A percentile compares a stretch with the other conserved stretches of the same genome.
Conservation (phyloP, 768 basidiomycete species). For the Mycena crocata region DNA sequence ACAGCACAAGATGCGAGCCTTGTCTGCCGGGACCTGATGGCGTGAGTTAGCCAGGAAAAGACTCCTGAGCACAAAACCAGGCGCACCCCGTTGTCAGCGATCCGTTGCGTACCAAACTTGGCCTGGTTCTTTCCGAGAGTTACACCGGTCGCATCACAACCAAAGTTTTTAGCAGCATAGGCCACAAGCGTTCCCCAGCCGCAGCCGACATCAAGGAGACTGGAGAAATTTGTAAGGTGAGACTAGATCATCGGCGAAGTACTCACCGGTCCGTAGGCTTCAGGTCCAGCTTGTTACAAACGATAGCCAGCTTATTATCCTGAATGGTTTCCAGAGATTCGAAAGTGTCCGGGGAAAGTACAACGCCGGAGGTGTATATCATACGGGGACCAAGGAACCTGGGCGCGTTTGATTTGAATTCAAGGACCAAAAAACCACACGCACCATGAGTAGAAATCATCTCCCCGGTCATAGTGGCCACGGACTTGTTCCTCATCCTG, state of each 20-base stretch:
- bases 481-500: constrained; percentile 98
- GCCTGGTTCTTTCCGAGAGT: constrained; percentile 94
- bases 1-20: constrained; percentile 91
- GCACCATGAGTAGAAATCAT: constrained; percentile 95
- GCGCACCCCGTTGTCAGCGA: constrained; percentile 78
- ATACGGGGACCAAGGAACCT: constrained; percentile 96
- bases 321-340: constrained; percentile 95
- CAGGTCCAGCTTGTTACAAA: constrained; percentile 94
- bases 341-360: constrained; percentile 73
- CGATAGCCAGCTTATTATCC: constrained; percentile 96
- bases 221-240: constrained; percentile 37
- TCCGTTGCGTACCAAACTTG: constrained; percentile 90
- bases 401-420: constrained; percentile 2
- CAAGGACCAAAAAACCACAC: constrained; percentile 21
- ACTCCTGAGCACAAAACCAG: constrained; percentile 6
- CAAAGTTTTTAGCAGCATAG: constrained; percentile 97
- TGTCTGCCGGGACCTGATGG: constrained; percentile 61
- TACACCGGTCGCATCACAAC: constrained; percentile 95
- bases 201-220: constrained; percentile 86
- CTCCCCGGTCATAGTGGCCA: constrained; percentile 95
- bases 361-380: constrained; percentile 97
- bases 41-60: constrained; percentile 2
- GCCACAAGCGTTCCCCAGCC: constrained; percentile 98
- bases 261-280: constrained; percentile 79
- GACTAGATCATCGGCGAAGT: background rate